phyloP scores from a whole-genome alignment of 495 filamentous ascomycete genomes.

The Aspergillus campestris region DNA sequence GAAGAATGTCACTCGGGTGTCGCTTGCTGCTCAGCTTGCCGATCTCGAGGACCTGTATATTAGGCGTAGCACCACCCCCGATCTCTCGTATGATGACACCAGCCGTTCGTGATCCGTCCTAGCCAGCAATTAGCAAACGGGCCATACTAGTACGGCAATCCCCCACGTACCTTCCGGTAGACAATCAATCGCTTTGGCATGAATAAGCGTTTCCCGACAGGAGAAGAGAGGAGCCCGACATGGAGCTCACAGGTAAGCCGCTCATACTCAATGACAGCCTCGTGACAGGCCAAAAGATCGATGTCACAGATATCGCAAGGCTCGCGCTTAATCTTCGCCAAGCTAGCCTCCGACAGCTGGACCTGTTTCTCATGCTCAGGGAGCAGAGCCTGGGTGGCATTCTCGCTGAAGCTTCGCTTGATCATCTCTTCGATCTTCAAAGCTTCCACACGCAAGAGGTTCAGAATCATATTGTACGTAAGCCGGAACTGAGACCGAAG shows the following conservation, averaged over 20 bases:
- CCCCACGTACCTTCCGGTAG: conserved; percentile 46
- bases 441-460: conserved; percentile 89
- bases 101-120: conserved; percentile 69
- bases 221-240: conserved; percentile 57
- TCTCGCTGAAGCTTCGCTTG: conserved; percentile 97
- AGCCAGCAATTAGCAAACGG: conserved; percentile 12
- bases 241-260: conserved; percentile 67
- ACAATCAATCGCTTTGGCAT: conserved; percentile 64
- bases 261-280: conserved; percentile 69
- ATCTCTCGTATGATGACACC: conserved; percentile 71
- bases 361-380: conserved; percentile 93
- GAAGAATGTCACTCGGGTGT: conserved; percentile 70
- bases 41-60: conserved; percentile 70
- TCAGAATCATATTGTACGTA: conserved; percentile 99
- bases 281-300: conserved; percentile 69
- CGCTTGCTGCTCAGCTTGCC: conserved; percentile 50
- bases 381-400: conserved; percentile 91
- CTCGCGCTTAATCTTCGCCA: conserved; percentile 82
- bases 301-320: conserved; percentile 73
- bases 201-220: conserved; percentile 74
- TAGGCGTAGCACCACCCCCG: conserved; percentile 50
- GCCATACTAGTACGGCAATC: not conserved
- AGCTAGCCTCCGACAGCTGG: conserved; percentile 82
- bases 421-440: conserved; percentile 99
- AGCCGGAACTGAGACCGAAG: conserved; percentile 91